Conservation (phyloP, 179 eudicot species). For the Gypsophila paniculata region DNA sequence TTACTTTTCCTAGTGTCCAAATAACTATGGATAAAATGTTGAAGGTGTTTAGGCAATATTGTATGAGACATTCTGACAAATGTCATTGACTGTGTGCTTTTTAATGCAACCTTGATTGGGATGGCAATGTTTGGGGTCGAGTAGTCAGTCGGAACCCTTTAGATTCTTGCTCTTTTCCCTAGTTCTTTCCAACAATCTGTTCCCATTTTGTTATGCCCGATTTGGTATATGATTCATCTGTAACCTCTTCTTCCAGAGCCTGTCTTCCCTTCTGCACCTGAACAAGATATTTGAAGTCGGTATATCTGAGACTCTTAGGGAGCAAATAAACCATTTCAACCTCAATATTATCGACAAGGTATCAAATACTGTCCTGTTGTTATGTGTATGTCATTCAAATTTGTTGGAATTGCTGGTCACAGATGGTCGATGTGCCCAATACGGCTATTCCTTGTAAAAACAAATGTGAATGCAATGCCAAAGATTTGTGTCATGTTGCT, state of each 20-base stretch:
- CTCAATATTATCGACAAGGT: conserved; percentile 77
- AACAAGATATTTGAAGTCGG: conserved; percentile 91
- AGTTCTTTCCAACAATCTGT: conserved; percentile 2
- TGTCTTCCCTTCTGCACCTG: conserved; percentile 79
- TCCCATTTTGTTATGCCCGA: neutral
- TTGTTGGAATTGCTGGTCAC: neutral
- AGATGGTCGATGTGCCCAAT: neutral
- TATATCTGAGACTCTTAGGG: conserved; percentile 65
- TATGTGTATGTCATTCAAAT: neutral
- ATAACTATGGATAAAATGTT: neutral
- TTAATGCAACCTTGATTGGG: conserved; percentile 1
- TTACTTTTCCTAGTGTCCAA: neutral
- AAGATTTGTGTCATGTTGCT: neutral
- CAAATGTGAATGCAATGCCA: neutral
- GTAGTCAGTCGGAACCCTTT: neutral
- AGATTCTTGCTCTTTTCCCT: neutral
- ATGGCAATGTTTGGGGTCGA: neutral
- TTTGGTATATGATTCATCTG: conserved; percentile 9
- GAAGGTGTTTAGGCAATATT: neutral
- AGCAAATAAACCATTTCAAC: conserved; percentile 48
- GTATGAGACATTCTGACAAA: neutral
- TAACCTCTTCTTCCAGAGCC: conserved; percentile 46
- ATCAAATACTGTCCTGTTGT: conserved; percentile 17
- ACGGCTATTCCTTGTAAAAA: neutral
- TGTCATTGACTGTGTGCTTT: neutral